A percentile compares a stretch with the other conserved stretches of the same genome.
These are phyloP conservation scores for Saitozyma sp. DNA, from an alignment of 768 basidiomycete genomes.

Conservation along the genomic window DNA sequence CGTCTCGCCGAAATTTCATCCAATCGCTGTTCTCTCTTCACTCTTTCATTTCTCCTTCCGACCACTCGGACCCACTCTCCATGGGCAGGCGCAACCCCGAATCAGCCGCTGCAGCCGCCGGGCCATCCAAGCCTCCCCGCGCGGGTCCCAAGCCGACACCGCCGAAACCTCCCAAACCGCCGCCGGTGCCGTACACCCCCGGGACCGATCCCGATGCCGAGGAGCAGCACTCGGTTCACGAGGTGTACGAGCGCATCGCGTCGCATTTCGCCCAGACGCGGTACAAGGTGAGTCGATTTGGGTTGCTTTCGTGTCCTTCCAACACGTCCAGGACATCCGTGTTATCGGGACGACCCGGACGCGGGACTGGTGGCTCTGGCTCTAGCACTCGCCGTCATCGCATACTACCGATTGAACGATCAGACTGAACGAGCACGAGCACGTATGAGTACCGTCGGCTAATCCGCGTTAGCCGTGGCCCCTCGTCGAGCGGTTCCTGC, in stretches of 20 bases:
- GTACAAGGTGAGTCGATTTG: slow-evolving; percentile 44
- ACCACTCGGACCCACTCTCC: no score
- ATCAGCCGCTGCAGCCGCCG: background rate
- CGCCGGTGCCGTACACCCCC: slow-evolving; percentile 25
- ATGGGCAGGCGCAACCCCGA: no score
- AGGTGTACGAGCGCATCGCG: slow-evolving; percentile 52
- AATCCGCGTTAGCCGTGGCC: slow-evolving; percentile 73
- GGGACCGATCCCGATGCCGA: slow-evolving; percentile 16
- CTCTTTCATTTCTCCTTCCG: no score
- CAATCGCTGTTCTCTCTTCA: no score
- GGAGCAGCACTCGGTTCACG: slow-evolving; percentile 49
- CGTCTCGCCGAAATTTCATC: no score
- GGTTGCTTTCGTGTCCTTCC: no score
- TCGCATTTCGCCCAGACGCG: slow-evolving; percentile 53
- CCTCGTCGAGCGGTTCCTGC: slow-evolving; percentile 73
- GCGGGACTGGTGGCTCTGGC: background rate
- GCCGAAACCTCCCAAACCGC: slow-evolving; percentile 22
- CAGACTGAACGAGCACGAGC: no score
- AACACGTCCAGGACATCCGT: no score
- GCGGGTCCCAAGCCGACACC: background rate
- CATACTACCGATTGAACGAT: no score
- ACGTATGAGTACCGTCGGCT: background rate
- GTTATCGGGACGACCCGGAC: no score
- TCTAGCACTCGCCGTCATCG: background rate
- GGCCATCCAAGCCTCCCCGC: background rate